These are phyloP conservation scores for Scedosporium boydii DNA, from an alignment of 2,329 filamentous ascomycete species.

Conservation along the genomic window DNA sequence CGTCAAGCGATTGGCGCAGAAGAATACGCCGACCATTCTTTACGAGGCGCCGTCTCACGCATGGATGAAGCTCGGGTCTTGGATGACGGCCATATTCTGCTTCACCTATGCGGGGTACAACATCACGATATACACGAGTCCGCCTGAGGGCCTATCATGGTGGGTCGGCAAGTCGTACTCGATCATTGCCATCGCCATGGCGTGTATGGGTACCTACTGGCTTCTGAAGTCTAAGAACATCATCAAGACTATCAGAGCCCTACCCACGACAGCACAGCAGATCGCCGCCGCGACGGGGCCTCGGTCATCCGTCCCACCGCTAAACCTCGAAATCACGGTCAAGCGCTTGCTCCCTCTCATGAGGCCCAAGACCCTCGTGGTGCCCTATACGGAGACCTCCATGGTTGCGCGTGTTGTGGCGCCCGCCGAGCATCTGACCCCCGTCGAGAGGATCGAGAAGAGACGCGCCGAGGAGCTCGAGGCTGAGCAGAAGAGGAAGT, in stretches of 20 bases:
- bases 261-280: conserved; percentile 25
- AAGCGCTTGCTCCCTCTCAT: conserved; percentile 41
- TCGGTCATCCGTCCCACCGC: conserved; percentile 13
- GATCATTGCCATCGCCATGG: conserved; percentile 50
- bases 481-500: conserved; percentile 31
- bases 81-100: conserved; percentile 44
- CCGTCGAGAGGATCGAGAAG: conserved; percentile 19
- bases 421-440: conserved; percentile 26
- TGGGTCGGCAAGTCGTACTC: conserved; percentile 51
- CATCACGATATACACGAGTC: conserved; percentile 36
- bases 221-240: conserved; percentile 47
- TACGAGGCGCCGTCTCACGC: conserved; percentile 58
- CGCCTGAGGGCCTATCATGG: conserved; percentile 39
- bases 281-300: conserved; percentile 10
- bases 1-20: conserved; percentile 45
- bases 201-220: conserved; percentile 49
- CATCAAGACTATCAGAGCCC: conserved; percentile 46
- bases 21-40: conserved; percentile 46
- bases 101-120: conserved; percentile 40
- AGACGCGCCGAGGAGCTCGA: conserved; percentile 26
- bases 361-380: conserved; percentile 30
- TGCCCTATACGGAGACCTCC: conserved; percentile 21
- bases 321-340: conserved; percentile 43
- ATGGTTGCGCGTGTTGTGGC: conserved; percentile 26
- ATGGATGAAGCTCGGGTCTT: conserved; percentile 51